These are phyloP conservation scores for Boletus barrowsii DNA, from an alignment of 768 basidiomycete species.

Conservation along the genomic window DNA sequence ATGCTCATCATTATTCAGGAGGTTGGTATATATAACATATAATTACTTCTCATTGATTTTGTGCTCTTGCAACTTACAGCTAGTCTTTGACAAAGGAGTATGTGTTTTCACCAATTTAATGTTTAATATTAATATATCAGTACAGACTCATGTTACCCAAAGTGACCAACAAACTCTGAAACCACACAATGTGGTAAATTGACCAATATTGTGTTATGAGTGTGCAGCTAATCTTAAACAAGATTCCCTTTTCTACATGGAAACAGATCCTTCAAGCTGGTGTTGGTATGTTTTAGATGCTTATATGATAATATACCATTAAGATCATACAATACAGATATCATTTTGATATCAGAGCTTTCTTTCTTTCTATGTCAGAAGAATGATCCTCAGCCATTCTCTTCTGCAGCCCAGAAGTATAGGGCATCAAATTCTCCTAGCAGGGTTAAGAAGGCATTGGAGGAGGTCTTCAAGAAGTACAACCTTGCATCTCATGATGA, in stretches of 20 bases:
- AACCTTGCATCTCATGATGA: not conserved
- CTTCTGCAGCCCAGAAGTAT: not conserved
- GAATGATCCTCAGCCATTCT: not conserved
- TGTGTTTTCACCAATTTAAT: too few relatives aligned
- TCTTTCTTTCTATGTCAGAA: not conserved
- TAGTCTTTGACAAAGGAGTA: too few relatives aligned
- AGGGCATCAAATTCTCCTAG: not conserved
- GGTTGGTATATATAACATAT: not conserved
- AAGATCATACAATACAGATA: not conserved
- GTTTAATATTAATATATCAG: not conserved
- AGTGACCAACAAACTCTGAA: not conserved
- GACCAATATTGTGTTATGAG: not conserved
- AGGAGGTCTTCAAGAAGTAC: not conserved
- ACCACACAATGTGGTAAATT: not conserved
- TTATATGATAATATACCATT: not conserved
- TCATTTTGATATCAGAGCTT: not conserved
- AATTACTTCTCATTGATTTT: too few relatives aligned
- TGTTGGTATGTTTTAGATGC: not conserved
- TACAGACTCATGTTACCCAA: not conserved
- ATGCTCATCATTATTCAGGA: not conserved
- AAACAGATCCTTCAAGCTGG: not conserved
- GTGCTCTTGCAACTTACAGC: too few relatives aligned
- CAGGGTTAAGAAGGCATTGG: not conserved
- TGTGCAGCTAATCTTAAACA: not conserved
- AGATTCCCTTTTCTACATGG: not conserved